Evolutionary conservation across 208 protist genomes (phyloP).

Genomic region (Leptomonas seymouri): DNA sequence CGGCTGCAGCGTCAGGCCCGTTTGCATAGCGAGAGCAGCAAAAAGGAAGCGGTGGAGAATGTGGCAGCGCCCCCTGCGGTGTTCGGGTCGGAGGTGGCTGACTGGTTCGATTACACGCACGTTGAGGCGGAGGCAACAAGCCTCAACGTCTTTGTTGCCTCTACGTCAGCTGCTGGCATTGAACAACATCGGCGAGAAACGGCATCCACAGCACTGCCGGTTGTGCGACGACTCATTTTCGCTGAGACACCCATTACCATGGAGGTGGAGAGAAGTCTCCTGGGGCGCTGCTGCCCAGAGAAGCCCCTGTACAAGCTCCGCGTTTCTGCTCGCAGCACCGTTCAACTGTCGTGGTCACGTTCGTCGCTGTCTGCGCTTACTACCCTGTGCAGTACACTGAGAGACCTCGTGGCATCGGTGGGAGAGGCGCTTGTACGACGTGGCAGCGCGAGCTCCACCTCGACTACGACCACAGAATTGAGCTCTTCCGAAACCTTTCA

Average conservation of each 20-base stretch:
- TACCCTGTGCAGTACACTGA: constrained; percentile 17
- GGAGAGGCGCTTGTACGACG: constrained; percentile 8
- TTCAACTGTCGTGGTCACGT: constrained; percentile 29
- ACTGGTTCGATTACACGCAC: constrained; percentile 33
- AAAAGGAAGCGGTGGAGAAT: not conserved
- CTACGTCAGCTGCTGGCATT: too few relatives aligned
- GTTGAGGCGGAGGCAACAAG: constrained; percentile 2
- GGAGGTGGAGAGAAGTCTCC: constrained; percentile 25
- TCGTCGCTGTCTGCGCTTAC: constrained; percentile 30
- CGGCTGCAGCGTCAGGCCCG: constrained; percentile 22
- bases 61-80: not conserved
- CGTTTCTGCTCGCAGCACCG: constrained; percentile 10
- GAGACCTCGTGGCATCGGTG: constrained; percentile 21
- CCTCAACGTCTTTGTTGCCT: constrained; percentile 19
- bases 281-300: constrained; percentile 20
- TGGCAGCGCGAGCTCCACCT: not conserved
- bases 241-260: constrained; percentile 11
- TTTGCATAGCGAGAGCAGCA: not conserved
- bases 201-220: not conserved
- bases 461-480: not conserved
- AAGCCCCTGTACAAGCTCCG: constrained; percentile 22
- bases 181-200: not conserved
- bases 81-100: constrained; percentile 15
- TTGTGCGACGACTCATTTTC: constrained; percentile 2
- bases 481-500: constrained; percentile 12